phyloP scores from a whole-genome alignment of 1,284 basidiomycete species.

The Xerocomus amazonicus region DNA sequence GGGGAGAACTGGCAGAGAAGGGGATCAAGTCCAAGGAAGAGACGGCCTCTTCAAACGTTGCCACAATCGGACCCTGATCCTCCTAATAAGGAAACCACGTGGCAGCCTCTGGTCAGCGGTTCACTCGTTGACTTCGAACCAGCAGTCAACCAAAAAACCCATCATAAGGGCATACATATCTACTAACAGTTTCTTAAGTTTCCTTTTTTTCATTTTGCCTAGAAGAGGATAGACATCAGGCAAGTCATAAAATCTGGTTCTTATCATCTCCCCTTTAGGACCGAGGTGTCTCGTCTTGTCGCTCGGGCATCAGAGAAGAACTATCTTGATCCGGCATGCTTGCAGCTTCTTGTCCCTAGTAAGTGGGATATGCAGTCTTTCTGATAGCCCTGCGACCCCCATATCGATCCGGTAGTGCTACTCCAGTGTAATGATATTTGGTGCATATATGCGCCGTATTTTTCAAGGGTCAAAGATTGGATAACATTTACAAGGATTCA shows the following conservation, averaged over 20 bases:
- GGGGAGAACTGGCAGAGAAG: slow-evolving; percentile 5
- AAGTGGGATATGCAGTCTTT: neutral
- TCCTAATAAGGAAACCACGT: slow-evolving; percentile 31
- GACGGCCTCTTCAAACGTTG: slow-evolving; percentile 11
- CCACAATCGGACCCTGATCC: slow-evolving; percentile 34
- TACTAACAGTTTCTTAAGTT: neutral
- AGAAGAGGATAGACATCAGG: neutral
- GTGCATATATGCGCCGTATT: no score
- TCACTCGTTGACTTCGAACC: neutral
- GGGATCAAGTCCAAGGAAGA: slow-evolving; percentile 16
- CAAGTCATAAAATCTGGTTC: neutral
- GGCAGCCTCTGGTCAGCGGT: slow-evolving; percentile 5
- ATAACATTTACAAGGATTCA: no score
- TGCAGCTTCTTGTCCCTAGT: neutral
- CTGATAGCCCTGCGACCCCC: neutral
- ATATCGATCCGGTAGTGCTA: no score
- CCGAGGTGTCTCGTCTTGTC: neutral
- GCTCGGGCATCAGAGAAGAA: slow-evolving; percentile 1
- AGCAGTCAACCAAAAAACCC: neutral
- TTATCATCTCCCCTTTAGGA: neutral
- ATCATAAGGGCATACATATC: neutral
- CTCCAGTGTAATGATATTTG: no score
- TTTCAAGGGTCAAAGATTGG: no score
- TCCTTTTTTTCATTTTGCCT: neutral
- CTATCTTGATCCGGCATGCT: neutral